These are phyloP conservation scores for Trichoderma polysporum DNA, from an alignment of 2,329 filamentous ascomycete species.

Conservation along the genomic window DNA sequence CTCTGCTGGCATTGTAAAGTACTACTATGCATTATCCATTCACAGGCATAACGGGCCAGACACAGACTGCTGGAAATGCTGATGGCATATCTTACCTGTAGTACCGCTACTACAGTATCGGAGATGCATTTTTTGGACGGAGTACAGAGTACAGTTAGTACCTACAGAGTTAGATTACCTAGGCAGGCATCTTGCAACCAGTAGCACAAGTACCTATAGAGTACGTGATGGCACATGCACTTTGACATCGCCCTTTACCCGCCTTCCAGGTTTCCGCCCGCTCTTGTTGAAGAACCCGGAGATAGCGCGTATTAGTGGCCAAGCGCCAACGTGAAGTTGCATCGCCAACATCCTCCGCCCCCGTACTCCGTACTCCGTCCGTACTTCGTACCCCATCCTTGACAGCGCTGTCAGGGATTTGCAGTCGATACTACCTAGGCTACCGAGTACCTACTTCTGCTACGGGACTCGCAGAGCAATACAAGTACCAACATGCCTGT, in stretches of 20 bases:
- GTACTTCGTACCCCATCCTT: too few relatives aligned
- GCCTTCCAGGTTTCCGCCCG: background rate
- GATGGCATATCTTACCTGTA: too few relatives aligned
- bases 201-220: background rate
- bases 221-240: background rate
- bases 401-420: background rate
- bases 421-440: background rate
- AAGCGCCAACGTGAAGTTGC: background rate
- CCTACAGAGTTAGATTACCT: too few relatives aligned
- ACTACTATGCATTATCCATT: too few relatives aligned
- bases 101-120: too few relatives aligned
- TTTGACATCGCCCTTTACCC: background rate
- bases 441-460: background rate
- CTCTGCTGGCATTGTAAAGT: too few relatives aligned
- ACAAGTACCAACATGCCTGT: background rate
- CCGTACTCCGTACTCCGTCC: too few relatives aligned
- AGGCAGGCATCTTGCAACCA: background rate
- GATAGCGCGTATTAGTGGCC: background rate
- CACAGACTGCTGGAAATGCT: too few relatives aligned
- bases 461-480: background rate
- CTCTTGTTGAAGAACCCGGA: background rate
- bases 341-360: background rate
- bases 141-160: too few relatives aligned
- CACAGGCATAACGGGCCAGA: too few relatives aligned
- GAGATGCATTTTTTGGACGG: too few relatives aligned